These are phyloP conservation scores for Melampsora americana DNA, from an alignment of 1,284 basidiomycete genomes.

Conservation along the genomic window DNA sequence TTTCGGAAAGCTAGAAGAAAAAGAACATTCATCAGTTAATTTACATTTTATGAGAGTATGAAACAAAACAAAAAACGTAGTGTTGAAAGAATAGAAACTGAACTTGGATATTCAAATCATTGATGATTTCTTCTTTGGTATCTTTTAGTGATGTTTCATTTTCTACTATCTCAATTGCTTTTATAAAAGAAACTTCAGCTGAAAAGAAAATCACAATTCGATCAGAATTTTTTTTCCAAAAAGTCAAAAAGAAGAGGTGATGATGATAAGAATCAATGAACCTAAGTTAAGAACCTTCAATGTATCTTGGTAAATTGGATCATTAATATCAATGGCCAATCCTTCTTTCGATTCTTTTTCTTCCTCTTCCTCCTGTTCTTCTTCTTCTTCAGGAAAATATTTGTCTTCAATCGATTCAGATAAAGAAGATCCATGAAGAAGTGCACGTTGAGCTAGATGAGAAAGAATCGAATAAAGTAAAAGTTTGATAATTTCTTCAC, in stretches of 20 bases:
- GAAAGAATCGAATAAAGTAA: background rate
- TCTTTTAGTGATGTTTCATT: background rate
- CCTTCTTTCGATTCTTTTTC: background rate
- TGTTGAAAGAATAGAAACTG: too few relatives aligned
- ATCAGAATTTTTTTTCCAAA: background rate
- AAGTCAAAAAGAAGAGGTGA: background rate
- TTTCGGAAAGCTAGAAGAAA: background rate
- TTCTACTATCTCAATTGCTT: background rate
- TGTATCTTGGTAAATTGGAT: background rate
- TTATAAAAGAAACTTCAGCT: background rate
- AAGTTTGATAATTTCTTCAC: background rate
- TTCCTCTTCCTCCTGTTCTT: background rate
- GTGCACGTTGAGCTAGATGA: background rate
- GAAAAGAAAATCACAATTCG: background rate
- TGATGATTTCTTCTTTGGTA: background rate
- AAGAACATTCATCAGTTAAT: background rate
- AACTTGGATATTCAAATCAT: background rate
- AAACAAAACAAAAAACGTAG: too few relatives aligned
- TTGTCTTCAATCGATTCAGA: background rate
- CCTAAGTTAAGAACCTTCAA: background rate
- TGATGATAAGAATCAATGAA: background rate
- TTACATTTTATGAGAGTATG: too few relatives aligned
- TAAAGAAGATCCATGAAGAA: background rate
- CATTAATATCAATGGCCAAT: background rate
- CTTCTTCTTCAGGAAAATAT: background rate